Base-by-base conservation (phyloP, 495 filamentous ascomycete genomes). In the Daldinia vernicosa region DNA sequence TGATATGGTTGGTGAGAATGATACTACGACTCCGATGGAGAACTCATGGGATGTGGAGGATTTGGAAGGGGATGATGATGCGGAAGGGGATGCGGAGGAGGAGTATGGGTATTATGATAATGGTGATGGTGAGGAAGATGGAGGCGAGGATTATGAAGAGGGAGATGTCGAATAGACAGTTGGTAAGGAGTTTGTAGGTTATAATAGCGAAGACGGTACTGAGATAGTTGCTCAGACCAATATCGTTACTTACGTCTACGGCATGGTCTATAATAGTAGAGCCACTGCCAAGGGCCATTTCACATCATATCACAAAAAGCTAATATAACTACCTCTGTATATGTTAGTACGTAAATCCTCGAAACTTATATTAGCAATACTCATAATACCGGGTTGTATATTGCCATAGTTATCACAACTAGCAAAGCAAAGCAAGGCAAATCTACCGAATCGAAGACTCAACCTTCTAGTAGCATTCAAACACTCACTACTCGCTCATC, bases 51-150 rank as follows among this genome's bases (percentile, higher is more conserved):
- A 65, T 15, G 32, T 53, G 4, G 65, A 60, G 12, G 24, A 57
- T 11, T 17, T 68, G 1, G 56, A 61, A 0, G 55, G 24, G 3
- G 59, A 67, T 47, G 64, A 67, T 27, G 52, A 63, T 45, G 50
- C 14, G 12, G 64, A 60, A 7, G 66, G n/a, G 14, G 60, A 66
- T 53, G 52, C 32, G 12, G 63, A 67, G 12, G 69, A 63, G 52
- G 66, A 71, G n/a, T 47, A 55, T 35, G 58, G 51, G 6, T 67
- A 63, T 37, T 60, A 47, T 9, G 52, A 53, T 33, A 54, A 58
- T 19, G 45, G 60, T 4, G 57, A 57, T 53, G 63, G 54, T 17
- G 56, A 57, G 15, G 64, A 33, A 43, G 55, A 60, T 1, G 63
- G 51, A 47, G 58, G 45, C 8, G 62, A 60, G 1, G 63, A 61